Percentiles rank a stretch among this genome's conserved stretches.
Conservation (phyloP, 352 stramenopile species). For the Pythium volutum region DNA sequence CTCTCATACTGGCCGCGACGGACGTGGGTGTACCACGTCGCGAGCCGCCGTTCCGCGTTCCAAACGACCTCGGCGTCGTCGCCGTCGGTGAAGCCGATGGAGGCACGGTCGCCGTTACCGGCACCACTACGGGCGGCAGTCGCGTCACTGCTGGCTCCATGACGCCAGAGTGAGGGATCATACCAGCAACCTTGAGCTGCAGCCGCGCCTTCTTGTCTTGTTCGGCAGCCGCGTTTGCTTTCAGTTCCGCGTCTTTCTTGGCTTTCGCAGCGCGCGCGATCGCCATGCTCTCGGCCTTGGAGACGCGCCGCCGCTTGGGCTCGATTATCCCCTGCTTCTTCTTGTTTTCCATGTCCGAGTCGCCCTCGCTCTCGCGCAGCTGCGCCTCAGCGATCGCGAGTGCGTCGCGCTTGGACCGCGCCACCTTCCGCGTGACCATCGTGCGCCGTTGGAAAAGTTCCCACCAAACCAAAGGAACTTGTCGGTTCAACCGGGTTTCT, state of each 20-base stretch:
- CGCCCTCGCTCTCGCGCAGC: slow-evolving; percentile 2
- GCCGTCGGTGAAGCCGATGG: not conserved
- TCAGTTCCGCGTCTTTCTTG: not conserved
- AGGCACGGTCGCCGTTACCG: not conserved
- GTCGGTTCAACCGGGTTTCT: not conserved
- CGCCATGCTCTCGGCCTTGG: not conserved
- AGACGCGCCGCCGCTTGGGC: not conserved
- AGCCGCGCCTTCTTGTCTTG: too few relatives aligned
- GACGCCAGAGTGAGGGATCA: not conserved
- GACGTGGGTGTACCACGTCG: slow-evolving; percentile 6
- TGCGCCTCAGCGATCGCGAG: slow-evolving; percentile 14
- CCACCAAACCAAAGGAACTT: not conserved
- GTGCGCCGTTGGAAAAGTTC: slow-evolving; percentile 1
- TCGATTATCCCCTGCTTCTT: not conserved
- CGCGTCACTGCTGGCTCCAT: not conserved
- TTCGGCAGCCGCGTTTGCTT: not conserved
- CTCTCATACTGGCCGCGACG: not conserved
- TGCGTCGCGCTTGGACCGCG: slow-evolving; percentile 19
- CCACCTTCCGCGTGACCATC: slow-evolving; percentile 20
- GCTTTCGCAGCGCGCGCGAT: not conserved
- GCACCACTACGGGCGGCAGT: not conserved
- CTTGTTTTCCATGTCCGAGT: not conserved
- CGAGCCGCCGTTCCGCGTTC: slow-evolving; percentile 14
- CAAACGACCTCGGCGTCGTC: slow-evolving; percentile 6
- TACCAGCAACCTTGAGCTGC: not conserved